These are phyloP conservation scores for Passalora sequoiae DNA, from an alignment of 2,329 filamentous ascomycete species.

Conservation along the genomic window DNA sequence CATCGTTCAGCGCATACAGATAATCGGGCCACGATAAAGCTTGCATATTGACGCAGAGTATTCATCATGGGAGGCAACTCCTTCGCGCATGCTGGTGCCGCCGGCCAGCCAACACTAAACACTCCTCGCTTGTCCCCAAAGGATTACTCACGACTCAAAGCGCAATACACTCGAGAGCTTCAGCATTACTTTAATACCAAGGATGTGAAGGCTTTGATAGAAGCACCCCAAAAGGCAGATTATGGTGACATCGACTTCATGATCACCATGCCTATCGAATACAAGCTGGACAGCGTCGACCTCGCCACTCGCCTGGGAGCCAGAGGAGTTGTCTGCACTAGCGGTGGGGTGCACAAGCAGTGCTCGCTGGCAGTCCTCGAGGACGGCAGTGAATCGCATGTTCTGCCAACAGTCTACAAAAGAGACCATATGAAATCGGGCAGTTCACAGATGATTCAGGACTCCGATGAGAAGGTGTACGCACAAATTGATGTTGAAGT, in stretches of 20 bases:
- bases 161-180: constrained; percentile 39
- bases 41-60: neutral
- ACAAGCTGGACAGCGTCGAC: constrained; percentile 21
- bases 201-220: constrained; percentile 55
- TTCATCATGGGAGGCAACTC: constrained; percentile 61
- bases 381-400: constrained; percentile 12
- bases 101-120: constrained; percentile 42
- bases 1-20: no score
- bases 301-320: constrained; percentile 47
- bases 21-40: neutral
- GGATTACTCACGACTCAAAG: constrained; percentile 53
- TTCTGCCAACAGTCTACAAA: constrained; percentile 16
- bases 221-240: constrained; percentile 62
- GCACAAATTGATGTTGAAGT: constrained; percentile 67
- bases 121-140: constrained; percentile 61
- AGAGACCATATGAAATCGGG: neutral
- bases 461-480: constrained; percentile 23
- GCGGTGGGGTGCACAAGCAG: constrained; percentile 2
- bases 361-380: constrained; percentile 21
- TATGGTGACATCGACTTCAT: constrained; percentile 68
- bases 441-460: no score
- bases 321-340: constrained; percentile 21
- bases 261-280: constrained; percentile 1
- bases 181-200: constrained; percentile 37
- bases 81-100: constrained; percentile 45